Percentiles rank a stretch among this genome's conserved stretches.
Conservation (phyloP, 2,329 filamentous ascomycete genomes). For the Penicillium sp. region DNA sequence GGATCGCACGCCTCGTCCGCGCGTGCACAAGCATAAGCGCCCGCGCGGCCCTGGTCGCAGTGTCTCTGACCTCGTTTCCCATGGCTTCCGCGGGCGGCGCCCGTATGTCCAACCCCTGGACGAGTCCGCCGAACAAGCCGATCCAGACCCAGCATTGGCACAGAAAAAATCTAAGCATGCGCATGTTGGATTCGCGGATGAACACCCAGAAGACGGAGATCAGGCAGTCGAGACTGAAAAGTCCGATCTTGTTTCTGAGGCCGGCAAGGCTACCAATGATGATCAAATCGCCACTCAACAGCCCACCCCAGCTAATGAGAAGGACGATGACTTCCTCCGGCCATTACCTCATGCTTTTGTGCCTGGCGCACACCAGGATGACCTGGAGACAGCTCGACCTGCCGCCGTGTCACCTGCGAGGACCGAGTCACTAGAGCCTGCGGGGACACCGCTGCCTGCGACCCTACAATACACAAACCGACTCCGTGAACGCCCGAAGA, state of each 20-base stretch:
- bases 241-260: not conserved
- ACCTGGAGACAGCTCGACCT: slow-evolving; percentile 31
- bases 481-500: slow-evolving; percentile 64
- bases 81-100: slow-evolving; percentile 36
- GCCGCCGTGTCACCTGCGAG: slow-evolving; percentile 28
- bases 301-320: slow-evolving; percentile 10
- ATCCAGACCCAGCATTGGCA: slow-evolving; percentile 9
- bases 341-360: slow-evolving; percentile 9
- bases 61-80: slow-evolving; percentile 38
- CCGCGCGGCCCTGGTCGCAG: slow-evolving; percentile 33
- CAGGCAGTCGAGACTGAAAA: slow-evolving; percentile 4
- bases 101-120: slow-evolving; percentile 22
- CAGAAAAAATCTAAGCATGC: slow-evolving; percentile 37
- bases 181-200: slow-evolving; percentile 59
- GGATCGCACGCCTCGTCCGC: slow-evolving; percentile 70
- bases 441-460: slow-evolving; percentile 22
- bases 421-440: slow-evolving; percentile 33
- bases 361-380: slow-evolving; percentile 10
- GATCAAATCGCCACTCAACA: slow-evolving; percentile 5
- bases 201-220: slow-evolving; percentile 23
- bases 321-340: slow-evolving; percentile 14
- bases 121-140: slow-evolving; percentile 9
- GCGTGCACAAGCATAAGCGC: slow-evolving; percentile 39
- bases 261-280: not conserved
- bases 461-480: slow-evolving; percentile 64